Evolutionary conservation across 441 rosid species (phyloP), one percentile per base, ranked within the genome.

Genomic region (Erodium moschatum): DNA sequence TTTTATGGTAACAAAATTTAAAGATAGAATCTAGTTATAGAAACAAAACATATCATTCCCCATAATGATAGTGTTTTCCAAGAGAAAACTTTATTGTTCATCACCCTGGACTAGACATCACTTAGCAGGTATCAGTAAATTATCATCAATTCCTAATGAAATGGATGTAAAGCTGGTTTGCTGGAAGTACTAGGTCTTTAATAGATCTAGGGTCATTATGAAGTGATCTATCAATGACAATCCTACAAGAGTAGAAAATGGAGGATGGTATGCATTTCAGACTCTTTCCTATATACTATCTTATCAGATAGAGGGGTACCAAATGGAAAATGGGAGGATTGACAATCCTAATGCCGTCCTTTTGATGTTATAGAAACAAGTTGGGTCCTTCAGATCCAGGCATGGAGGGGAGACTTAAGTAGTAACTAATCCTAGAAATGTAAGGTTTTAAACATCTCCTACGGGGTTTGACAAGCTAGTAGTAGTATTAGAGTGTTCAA

Each of bases 401-500:
- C 52, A 6, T 4, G 15, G 52, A 46, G n/a, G 52, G 52, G 12
- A 48, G 18, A 7, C 4, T 13, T 15, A 48, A 13, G 16, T 48
- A n/a, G 18, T 48, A 48, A 48, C 18, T 48, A 48, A 5, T n/a
- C 56, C 56, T 13, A n/a, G 7, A 48, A 3, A 48, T 48, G n/a
- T 13, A 48, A 15, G 56, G n/a, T n/a, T 13, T 48, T 48, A 13
- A 48, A 48, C 56, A 48, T 48, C 5, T 48, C n/a, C 19, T 5
- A n/a, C 19, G 6, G 56, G 56, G 56, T 48, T 48, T 48, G 56
- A 48, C 56, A 48, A n/a, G 56, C 56, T 48, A 48, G 56, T 13
- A 44, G 11, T 44, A 44, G 52, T 15, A 48, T 48, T 48, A n/a
- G 18, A n/a, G 44, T 40, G 11, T 40, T 40, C 11, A 7, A 40